Percentiles rank a stretch among this genome's conserved stretches.
Conservation (phyloP, 768 basidiomycete species). For the Phlegmacium glaucopus region DNA sequence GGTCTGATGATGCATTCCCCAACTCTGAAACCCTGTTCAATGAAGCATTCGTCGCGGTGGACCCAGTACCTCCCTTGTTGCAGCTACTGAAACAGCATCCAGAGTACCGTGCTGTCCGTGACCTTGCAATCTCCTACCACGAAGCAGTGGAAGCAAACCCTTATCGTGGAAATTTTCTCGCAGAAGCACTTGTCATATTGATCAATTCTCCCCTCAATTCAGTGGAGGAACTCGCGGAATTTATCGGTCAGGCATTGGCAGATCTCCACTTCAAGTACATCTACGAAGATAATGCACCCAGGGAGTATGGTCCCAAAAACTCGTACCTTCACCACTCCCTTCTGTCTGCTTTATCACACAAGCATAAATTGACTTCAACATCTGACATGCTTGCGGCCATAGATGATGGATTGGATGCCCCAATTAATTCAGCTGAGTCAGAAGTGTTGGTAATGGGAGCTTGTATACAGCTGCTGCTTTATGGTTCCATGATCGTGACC, state of each 20-base stretch:
- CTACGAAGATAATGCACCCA: not conserved
- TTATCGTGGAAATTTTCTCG: slow-evolving; percentile 6
- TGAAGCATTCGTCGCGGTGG: slow-evolving; percentile 5
- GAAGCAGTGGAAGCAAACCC: slow-evolving; percentile 7
- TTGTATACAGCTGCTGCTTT: slow-evolving; percentile 12
- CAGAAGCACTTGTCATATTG: slow-evolving; percentile 5
- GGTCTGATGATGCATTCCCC: too few relatives aligned
- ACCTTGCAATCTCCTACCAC: slow-evolving; percentile 9
- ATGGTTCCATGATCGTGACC: slow-evolving; percentile 2
- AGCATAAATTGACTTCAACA: slow-evolving; percentile 1
- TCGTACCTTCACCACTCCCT: slow-evolving; percentile 8
- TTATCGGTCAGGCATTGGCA: too few relatives aligned
- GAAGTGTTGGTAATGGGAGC: slow-evolving; percentile 10
- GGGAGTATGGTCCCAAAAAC: slow-evolving; percentile 7
- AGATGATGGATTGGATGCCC: slow-evolving; percentile 5
- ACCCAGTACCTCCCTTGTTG: slow-evolving; percentile 11
- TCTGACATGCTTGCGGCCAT: slow-evolving; percentile 2
- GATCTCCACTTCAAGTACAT: not conserved
- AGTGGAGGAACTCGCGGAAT: slow-evolving; percentile 1
- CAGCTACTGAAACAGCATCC: slow-evolving; percentile 9
- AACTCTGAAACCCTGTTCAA: too few relatives aligned
- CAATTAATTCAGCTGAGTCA: not conserved
- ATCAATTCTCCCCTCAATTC: slow-evolving; percentile 3
- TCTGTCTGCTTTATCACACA: slow-evolving; percentile 13
- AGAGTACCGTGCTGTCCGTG: slow-evolving; percentile 3